phyloP scores from a whole-genome alignment of 257 asterid species.

The Penstemon newberryi region DNA sequence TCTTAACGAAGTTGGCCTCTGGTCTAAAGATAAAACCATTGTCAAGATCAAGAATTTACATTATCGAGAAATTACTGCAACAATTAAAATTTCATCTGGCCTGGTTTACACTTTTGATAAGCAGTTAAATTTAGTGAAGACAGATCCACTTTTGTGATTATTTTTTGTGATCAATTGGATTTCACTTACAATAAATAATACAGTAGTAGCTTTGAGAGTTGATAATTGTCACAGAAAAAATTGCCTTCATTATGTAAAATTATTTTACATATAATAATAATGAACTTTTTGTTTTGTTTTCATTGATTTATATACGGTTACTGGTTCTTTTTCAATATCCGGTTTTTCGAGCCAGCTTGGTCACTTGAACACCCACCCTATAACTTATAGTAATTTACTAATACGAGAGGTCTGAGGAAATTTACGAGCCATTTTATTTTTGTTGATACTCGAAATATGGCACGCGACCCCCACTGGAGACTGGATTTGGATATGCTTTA shows the following conservation, averaged over 20 bases:
- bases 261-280: too few relatives aligned
- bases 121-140: conserved; percentile 50
- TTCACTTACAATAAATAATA: background rate
- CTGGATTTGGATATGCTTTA: too few relatives aligned
- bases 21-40: conserved; percentile 43
- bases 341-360: too few relatives aligned
- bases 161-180: background rate
- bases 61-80: conserved; percentile 42
- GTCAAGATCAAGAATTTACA: conserved; percentile 49
- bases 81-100: conserved; percentile 40
- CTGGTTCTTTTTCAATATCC: too few relatives aligned
- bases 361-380: too few relatives aligned
- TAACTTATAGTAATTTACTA: too few relatives aligned
- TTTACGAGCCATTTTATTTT: too few relatives aligned
- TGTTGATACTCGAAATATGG: too few relatives aligned
- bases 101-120: conserved; percentile 58
- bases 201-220: background rate
- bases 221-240: background rate
- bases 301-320: too few relatives aligned
- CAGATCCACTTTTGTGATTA: conserved; percentile 22
- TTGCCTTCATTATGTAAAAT: conserved; percentile 9
- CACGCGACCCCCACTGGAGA: too few relatives aligned
- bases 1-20: conserved; percentile 57
- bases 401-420: too few relatives aligned
- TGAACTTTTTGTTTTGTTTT: too few relatives aligned